Evolutionary conservation across 768 basidiomycete genomes (phyloP).

Genomic region (Amanita thiersii): DNA sequence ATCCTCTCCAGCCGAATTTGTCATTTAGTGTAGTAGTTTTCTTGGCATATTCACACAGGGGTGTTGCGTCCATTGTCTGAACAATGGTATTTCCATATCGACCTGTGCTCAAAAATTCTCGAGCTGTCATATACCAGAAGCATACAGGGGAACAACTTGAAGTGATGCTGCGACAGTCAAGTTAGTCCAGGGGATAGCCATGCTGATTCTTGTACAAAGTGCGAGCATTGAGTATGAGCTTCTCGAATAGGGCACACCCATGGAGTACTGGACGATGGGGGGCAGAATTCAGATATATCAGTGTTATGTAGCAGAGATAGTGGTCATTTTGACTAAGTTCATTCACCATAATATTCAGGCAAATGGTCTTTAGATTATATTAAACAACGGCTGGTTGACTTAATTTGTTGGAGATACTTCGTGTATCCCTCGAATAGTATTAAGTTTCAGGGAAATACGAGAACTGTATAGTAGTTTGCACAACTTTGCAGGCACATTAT

Average conservation of each 20-base stretch:
- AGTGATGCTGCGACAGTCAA: too few species aligned
- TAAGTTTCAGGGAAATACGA: constrained; percentile 14
- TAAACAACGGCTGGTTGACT: constrained; percentile 25
- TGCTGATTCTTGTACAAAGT: constrained; percentile 23
- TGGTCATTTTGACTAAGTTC: too few species aligned
- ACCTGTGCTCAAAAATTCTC: constrained; percentile 24
- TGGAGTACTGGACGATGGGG: constrained; percentile 30
- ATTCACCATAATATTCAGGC: too few species aligned
- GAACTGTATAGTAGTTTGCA: not conserved
- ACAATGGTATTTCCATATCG: constrained; percentile 25
- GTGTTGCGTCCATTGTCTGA: constrained; percentile 21
- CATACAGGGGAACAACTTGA: constrained; percentile 22
- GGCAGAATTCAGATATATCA: too few species aligned
- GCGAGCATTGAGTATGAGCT: constrained; percentile 7
- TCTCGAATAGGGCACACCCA: constrained; percentile 15
- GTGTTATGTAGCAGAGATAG: too few species aligned
- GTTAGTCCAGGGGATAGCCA: constrained; percentile 23
- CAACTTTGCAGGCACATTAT: not conserved
- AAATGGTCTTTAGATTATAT: too few species aligned
- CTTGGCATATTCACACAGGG: constrained; percentile 26
- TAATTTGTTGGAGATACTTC: constrained; percentile 26
- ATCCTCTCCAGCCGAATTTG: constrained; percentile 13
- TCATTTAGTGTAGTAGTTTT: constrained; percentile 34
- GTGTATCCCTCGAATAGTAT: constrained; percentile 28
- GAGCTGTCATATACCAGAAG: constrained; percentile 22